Conservation (phyloP, 2,329 filamentous ascomycete genomes). For the Alternaria ventricosa region DNA sequence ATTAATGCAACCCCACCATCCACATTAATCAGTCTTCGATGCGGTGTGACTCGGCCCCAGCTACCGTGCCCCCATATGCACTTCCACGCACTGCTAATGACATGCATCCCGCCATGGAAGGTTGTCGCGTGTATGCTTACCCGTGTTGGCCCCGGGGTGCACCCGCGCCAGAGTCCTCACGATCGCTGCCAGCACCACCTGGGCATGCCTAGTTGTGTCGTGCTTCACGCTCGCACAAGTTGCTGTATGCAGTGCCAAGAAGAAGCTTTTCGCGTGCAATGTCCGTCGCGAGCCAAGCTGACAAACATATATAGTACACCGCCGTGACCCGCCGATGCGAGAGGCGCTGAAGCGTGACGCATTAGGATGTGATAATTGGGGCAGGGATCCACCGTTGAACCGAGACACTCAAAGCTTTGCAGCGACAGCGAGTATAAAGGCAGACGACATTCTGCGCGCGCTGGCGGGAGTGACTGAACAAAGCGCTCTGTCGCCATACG, state of each 20-base stretch:
- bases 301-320: conserved; percentile 10
- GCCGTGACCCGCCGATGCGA: conserved; percentile 24
- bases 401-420: conserved; percentile 18
- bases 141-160: conserved; percentile 5
- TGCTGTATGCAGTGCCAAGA: background rate
- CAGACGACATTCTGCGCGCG: background rate
- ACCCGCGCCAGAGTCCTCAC: background rate
- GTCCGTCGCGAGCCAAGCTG: conserved; percentile 8
- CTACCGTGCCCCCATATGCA: conserved; percentile 1
- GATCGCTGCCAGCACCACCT: background rate
- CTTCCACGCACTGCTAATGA: background rate
- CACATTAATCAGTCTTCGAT: conserved; percentile 23
- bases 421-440: conserved; percentile 8
- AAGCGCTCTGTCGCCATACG: conserved; percentile 23
- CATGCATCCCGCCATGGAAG: conserved; percentile 4
- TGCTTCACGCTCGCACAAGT: background rate
- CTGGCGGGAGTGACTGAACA: background rate
- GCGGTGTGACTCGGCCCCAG: conserved; percentile 31
- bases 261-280: conserved; percentile 1
- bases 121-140: conserved; percentile 36
- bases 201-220: background rate
- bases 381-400: conserved; percentile 15
- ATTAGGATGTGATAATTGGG: conserved; percentile 6
- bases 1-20: conserved; percentile 17
- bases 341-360: conserved; percentile 5